Percentiles rank a stretch among this genome's conserved stretches.
These are phyloP conservation scores for Hysterangium stoloniferum DNA, from an alignment of 768 basidiomycete genomes.

Conservation along the genomic window DNA sequence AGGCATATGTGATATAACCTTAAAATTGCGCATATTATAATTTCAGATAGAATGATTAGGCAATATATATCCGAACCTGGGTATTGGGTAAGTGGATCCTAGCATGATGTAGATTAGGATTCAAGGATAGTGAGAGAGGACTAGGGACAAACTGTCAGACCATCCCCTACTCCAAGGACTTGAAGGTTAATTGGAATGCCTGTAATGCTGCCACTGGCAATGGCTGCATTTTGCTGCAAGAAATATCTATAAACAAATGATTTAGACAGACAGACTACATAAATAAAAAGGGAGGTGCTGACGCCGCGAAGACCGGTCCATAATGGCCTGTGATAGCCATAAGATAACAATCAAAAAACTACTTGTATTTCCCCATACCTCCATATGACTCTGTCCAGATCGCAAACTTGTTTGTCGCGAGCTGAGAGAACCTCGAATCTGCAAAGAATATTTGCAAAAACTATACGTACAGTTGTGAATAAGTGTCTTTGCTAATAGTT, in stretches of 20 bases:
- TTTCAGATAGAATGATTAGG: not conserved
- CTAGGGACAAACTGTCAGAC: conserved; percentile 42
- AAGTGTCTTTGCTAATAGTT: not conserved
- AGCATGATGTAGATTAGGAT: not conserved
- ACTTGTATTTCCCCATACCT: too few species aligned
- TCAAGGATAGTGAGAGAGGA: not conserved
- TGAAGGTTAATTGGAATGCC: conserved; percentile 52
- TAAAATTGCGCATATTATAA: not conserved
- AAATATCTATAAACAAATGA: conserved; percentile 30
- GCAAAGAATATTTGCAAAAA: conserved; percentile 51
- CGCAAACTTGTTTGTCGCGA: conserved; percentile 38
- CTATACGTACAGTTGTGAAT: not conserved
- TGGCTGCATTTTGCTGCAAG: conserved; percentile 51
- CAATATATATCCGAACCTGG: conserved; percentile 23
- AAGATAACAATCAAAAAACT: not conserved
- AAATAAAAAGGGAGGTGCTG: not conserved
- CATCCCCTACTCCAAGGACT: conserved; percentile 55
- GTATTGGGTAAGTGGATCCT: conserved; percentile 43
- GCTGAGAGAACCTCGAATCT: conserved; percentile 46
- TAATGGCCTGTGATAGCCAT: conserved; percentile 26
- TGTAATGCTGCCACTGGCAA: conserved; percentile 35
- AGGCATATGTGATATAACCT: conserved; percentile 47
- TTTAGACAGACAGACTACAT: not conserved
- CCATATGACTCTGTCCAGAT: conserved; percentile 54
- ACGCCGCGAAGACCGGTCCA: conserved; percentile 29